Base-by-base conservation (phyloP, 441 rosid genomes). In the Jatropha podagrica region DNA sequence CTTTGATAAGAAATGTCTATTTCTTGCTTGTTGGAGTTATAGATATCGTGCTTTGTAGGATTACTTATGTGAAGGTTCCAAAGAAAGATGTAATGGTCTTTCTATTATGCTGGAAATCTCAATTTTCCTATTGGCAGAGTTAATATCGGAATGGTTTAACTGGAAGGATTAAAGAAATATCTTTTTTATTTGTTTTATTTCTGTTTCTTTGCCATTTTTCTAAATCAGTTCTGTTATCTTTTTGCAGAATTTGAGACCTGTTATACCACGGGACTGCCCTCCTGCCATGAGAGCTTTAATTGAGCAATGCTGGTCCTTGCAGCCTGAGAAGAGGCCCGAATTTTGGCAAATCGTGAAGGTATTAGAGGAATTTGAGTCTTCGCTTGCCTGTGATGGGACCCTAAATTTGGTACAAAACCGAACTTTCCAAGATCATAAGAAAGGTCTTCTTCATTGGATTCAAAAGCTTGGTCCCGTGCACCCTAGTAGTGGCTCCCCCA, bases 261-360 rank as follows among this genome's bases (percentile, higher is more conserved):
- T 68, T 46, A 85, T 96, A 59, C 97, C 99, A 0, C 79, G 63
- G 73, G 86, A 85, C 67, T 94, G 97, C 74, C 91, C 96, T 18
- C 79, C 79, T 32, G 89, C 97, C 26, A 86, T 96, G 94, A 84
- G 81, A 86, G 93, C 93, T 51, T 85, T 96, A 56, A 91, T 96
- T 17, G 97, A 96, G 86, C 97, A 90, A 67, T 96, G 99, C 60
- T 96, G 99, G 99, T 89, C 93, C 3, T 78, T 84, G 83, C 85
- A 91, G 5, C 91, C 97, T 2, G 98, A 91, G 26, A 94, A 90
- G 83, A 88, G 99, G 86, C 99, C 97, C 0, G 99, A 96, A 79
- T 96, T 94, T 83, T 86, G 95, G 92, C 98, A 96, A 84, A 82
- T 96, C 18, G 96, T 96, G 74, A 91, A 88, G 84, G 91, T 91